phyloP scores from a whole-genome alignment of 139 green algal species.

The Cymbomonas tetramitiformis region DNA sequence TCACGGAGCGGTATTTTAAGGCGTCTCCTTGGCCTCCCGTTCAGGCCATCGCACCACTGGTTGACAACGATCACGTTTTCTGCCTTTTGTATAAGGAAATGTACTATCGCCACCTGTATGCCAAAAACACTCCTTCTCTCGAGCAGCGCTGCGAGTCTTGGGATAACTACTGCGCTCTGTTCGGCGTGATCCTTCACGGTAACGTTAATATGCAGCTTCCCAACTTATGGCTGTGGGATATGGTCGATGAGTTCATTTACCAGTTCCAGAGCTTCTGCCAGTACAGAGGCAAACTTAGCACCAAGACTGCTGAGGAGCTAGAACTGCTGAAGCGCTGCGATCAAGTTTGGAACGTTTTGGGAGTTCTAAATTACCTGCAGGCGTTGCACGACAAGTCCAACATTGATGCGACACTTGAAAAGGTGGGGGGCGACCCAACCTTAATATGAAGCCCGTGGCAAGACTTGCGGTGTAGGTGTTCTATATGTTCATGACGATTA shows the following conservation, averaged over 20 bases:
- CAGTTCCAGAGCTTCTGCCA: constrained; percentile 86
- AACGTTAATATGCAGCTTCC: constrained; percentile 97
- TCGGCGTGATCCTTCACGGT: constrained; percentile 60
- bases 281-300: constrained; percentile 51
- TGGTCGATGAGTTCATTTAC: constrained; percentile 99
- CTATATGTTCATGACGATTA: too few species aligned
- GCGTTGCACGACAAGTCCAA: constrained; percentile 68
- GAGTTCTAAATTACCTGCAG: constrained; percentile 73
- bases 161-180: constrained; percentile 68
- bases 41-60: constrained; percentile 57
- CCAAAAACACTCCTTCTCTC: constrained; percentile 50
- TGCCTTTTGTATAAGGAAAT: constrained; percentile 97
- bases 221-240: constrained; percentile 95
- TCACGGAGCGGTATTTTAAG: constrained; percentile 94
- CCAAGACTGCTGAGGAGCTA: constrained; percentile 49
- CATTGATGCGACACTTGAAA: constrained; percentile 49
- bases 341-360: constrained; percentile 59
- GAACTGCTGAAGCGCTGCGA: constrained; percentile 49
- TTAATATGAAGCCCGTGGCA: too few species aligned
- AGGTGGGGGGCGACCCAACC: too few species aligned
- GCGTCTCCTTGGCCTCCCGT: constrained; percentile 62
- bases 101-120: constrained; percentile 90
- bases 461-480: too few species aligned
- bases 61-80: constrained; percentile 95
- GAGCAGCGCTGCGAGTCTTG: constrained; percentile 68